phyloP scores from a whole-genome alignment of 352 stramenopile species.

The Globisporangium echinulatum region DNA sequence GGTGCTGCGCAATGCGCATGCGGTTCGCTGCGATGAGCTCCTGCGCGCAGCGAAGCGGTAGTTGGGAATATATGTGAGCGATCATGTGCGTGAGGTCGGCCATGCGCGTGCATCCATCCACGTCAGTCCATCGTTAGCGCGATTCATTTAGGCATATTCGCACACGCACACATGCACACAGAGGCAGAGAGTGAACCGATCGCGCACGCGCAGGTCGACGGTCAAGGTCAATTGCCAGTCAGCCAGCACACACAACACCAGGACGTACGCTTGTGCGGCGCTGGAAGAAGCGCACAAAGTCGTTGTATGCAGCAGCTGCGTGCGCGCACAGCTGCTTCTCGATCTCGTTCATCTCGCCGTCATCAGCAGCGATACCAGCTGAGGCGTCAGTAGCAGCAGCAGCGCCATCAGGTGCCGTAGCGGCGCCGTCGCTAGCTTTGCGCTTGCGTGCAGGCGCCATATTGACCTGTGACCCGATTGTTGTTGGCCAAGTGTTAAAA shows the following conservation, averaged over 20 bases:
- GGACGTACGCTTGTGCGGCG: slow-evolving; percentile 44
- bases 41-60: slow-evolving; percentile 13
- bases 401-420: neutral
- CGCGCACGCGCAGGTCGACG: too few species aligned
- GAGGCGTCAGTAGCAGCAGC: neutral
- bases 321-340: slow-evolving; percentile 72
- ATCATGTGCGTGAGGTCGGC: neutral
- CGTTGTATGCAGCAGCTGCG: slow-evolving; percentile 54
- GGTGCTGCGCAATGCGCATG: slow-evolving; percentile 30
- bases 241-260: neutral
- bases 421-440: neutral
- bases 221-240: neutral
- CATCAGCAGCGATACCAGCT: neutral
- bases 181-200: neutral
- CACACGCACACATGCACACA: neutral
- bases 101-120: neutral
- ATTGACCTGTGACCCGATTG: too few species aligned
- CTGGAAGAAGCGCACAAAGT: slow-evolving; percentile 57
- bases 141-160: neutral
- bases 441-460: slow-evolving; percentile 4
- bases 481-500: too few species aligned
- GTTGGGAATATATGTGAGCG: neutral
- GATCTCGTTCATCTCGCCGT: slow-evolving; percentile 37
- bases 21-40: slow-evolving; percentile 57
- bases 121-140: neutral